Percentiles rank a stretch among this genome's conserved stretches.
Evolutionary conservation across 176 grass and related monocot genomes (phyloP).

Genomic region (Eleusine coracana): DNA sequence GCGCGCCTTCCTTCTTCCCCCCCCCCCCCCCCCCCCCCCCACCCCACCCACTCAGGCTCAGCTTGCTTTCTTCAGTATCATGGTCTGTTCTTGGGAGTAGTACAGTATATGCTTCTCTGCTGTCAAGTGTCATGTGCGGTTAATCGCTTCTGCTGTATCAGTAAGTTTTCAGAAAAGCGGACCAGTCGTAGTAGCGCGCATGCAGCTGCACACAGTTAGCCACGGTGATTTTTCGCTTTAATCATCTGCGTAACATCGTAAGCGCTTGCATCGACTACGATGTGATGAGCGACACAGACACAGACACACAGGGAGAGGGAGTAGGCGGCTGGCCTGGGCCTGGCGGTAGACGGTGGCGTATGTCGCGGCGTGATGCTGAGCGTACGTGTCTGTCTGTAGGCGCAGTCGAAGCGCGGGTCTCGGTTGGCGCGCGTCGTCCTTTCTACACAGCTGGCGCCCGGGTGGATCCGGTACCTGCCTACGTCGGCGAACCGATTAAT

Average conservation of each 20-base stretch:
- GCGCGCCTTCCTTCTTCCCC: too few relatives aligned
- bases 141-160: neutral
- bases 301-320: neutral
- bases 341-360: constrained; percentile 12
- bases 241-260: neutral
- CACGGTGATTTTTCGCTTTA: neutral
- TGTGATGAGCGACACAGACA: constrained; percentile 7
- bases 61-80: neutral
- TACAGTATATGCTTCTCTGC: neutral
- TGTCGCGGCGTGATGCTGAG: constrained; percentile 34
- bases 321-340: too few relatives aligned
- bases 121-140: neutral
- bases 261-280: neutral
- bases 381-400: constrained; percentile 36
- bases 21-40: too few relatives aligned
- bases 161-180: neutral
- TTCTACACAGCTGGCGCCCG: constrained; percentile 45
- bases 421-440: constrained; percentile 30
- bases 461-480: constrained; percentile 36
- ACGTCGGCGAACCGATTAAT: constrained; percentile 35
- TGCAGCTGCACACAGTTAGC: constrained; percentile 2
- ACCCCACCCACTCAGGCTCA: too few relatives aligned
- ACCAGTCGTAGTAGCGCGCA: neutral
- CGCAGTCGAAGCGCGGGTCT: neutral
- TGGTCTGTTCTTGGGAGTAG: neutral